Evolutionary conservation across 2,329 filamentous ascomycete species (phyloP), one percentile per base, ranked within the genome.

Genomic region (Colletotrichum sp.): DNA sequence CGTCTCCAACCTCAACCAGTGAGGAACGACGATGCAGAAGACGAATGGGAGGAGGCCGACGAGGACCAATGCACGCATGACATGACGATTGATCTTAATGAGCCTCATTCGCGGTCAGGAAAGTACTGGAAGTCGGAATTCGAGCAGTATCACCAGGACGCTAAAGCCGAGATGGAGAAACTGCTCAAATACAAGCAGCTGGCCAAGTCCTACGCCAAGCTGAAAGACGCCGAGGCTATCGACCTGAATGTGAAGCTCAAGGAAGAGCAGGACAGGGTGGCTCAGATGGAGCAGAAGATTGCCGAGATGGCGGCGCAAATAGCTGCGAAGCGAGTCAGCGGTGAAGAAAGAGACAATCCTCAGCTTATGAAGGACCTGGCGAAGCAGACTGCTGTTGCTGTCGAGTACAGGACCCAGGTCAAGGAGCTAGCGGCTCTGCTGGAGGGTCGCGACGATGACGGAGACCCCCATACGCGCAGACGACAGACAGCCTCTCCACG

Each of bases 71-170:
- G 85, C 79, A 90, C 91, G 68, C 88, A 89, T 71, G 93, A 95
- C 79, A 86, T 92, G 72, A 95, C 94, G 0, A 85, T 93, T 64
- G 94, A 96, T 80, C 85, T 95, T 65, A 93, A 93, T 77, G 92
- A 95, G 80, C 94, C 95, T 8, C 91, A 92, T 78, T 95, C 94
- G 3, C 90, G 93, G 75, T 95, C 94, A 6, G 94, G 94, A 8
- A 92, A 90, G 80, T 96, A 94, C 84, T 96, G 95, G 95, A 96
- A 96, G 84, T 89, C 91, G 28, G 91, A 95, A 81, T 96, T 94
- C 80, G 90, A 95, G 79, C 90, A 89, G 71, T 96, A 96, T 81
- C 92, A 95, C 65, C 88, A 91, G 60, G 93, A 94, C 77, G 94
- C 94, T 78, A 92, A 92, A 82, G 89, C 88, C 59, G 93, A 96